Evolutionary conservation across 2,329 filamentous ascomycete genomes (phyloP).

Genomic region (Penicillium decumbens): DNA sequence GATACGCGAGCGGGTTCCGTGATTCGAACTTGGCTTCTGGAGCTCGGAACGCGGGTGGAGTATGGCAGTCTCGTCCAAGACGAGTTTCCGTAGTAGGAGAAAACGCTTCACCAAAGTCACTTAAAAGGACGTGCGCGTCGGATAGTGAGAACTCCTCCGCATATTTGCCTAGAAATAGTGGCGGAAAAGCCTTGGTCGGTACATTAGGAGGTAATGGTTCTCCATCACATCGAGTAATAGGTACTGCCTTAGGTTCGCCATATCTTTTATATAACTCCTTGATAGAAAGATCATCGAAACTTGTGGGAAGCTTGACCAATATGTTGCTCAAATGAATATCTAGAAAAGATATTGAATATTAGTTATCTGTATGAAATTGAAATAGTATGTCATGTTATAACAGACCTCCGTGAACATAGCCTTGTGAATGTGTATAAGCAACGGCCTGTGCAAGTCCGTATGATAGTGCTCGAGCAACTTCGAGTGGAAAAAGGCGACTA

Average conservation of each 20-base stretch:
- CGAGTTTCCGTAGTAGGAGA: constrained; percentile 1
- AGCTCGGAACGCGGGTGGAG: constrained; percentile 11
- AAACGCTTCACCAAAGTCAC: constrained; percentile 37
- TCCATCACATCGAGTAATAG: constrained; percentile 23
- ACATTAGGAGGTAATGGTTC: constrained; percentile 23
- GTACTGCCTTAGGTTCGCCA: constrained; percentile 26
- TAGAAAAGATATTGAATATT: constrained; percentile 7
- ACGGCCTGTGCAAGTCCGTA: constrained; percentile 16
- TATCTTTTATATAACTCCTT: constrained; percentile 31
- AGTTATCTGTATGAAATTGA: neutral
- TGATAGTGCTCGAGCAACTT: constrained; percentile 27
- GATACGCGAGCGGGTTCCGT: constrained; percentile 13
- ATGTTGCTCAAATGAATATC: constrained; percentile 31
- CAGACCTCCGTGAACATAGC: constrained; percentile 26
- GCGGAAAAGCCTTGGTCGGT: constrained; percentile 26
- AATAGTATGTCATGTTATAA: neutral
- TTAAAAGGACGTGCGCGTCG: constrained; percentile 29
- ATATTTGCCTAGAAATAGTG: constrained; percentile 28
- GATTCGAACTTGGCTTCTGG: constrained; percentile 27
- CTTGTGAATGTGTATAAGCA: constrained; percentile 22
- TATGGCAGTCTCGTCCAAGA: constrained; percentile 18
- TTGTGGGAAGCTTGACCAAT: constrained; percentile 22
- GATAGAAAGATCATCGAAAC: constrained; percentile 28
- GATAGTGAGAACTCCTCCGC: constrained; percentile 26
- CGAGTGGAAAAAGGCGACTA: constrained; percentile 23